These are phyloP conservation scores for Fusarium temperatum DNA, from an alignment of 2,329 filamentous ascomycete species.

Conservation along the genomic window DNA sequence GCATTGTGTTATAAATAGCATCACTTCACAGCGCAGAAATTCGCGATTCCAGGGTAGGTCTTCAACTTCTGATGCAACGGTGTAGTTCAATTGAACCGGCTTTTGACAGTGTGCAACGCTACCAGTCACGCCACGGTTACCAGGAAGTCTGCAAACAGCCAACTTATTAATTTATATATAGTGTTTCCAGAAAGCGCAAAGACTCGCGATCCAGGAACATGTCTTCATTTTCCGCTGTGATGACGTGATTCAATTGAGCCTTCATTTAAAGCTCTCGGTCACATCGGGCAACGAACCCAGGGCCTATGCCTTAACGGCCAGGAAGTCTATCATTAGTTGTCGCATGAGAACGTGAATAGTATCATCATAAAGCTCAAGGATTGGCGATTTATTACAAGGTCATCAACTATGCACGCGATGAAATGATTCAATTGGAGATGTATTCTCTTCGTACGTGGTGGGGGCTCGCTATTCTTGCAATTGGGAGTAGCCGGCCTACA, in stretches of 20 bases:
- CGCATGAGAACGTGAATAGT: not conserved
- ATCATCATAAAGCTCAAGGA: not conserved
- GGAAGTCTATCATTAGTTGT: not conserved
- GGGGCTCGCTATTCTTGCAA: too few species aligned
- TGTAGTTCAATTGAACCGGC: too few species aligned
- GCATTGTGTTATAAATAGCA: not conserved
- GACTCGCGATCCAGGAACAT: not conserved
- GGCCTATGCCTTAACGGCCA: fast-evolving
- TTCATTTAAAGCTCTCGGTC: too few species aligned
- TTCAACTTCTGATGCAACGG: not conserved
- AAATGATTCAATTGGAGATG: not conserved
- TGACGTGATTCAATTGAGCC: not conserved
- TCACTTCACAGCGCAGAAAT: fast-evolving
- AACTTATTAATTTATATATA: not conserved
- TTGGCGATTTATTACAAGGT: not conserved
- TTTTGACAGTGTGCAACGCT: too few species aligned
- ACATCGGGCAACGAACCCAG: not conserved
- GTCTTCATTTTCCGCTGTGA: not conserved
- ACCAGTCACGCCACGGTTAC: too few species aligned
- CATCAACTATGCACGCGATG: not conserved
- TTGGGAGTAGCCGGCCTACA: fast-evolving
- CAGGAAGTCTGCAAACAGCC: not conserved
- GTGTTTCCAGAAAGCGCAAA: not conserved
- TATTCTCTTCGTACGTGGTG: not conserved
- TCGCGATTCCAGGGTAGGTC: not conserved